Base-by-base conservation (phyloP, 2,329 filamentous ascomycete genomes). In the Aspergillus ruber region DNA sequence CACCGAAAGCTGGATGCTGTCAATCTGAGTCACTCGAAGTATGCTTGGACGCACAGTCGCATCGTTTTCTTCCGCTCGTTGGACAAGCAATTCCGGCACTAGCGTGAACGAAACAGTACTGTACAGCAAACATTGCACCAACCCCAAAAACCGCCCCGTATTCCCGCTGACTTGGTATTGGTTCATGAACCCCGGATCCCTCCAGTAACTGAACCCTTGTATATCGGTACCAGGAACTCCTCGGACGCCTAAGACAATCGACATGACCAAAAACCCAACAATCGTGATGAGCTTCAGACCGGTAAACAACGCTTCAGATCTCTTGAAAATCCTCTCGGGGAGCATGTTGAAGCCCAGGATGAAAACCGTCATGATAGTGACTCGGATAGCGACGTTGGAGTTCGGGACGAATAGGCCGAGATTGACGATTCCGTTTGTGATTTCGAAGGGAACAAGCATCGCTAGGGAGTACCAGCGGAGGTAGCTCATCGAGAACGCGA, bases 401-500 rank as follows among this genome's bases (percentile, higher is more conserved):
- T 58, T 60, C 10, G 69, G 66, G 15, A 63, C 58, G 82, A 82
- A 86, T 57, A 79, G 79, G 49, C 79, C 68, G 54, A 85, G 79
- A 29, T 85, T 73, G 23, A 84, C 77, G 54, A 80, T 77, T 23
- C 81, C 80, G n/a, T 82, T 82, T 0, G 79, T 80, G 49, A 85
- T 82, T 63, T 86, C 83, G 50, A 79, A 76, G 45, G 71, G 74
- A 2, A 76, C 66, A 25, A 74, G 63, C 48, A 76, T 67, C 3
- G 72, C 66, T 39, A 68, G 54, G 1, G 69, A 63, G 46, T 72
- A 74, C 74, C 74, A 76, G 43, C 74, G 74, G 29, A 71, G 60
- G 44, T 66, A 69, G 21, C 63, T 63, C 13, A 68, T 57, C 13
- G 69, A 60, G 46, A 73, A 70, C 6, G 63, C 67, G 44, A 71